These are phyloP conservation scores for Zarea fungicola DNA, from an alignment of 2,329 filamentous ascomycete genomes.

Conservation along the genomic window DNA sequence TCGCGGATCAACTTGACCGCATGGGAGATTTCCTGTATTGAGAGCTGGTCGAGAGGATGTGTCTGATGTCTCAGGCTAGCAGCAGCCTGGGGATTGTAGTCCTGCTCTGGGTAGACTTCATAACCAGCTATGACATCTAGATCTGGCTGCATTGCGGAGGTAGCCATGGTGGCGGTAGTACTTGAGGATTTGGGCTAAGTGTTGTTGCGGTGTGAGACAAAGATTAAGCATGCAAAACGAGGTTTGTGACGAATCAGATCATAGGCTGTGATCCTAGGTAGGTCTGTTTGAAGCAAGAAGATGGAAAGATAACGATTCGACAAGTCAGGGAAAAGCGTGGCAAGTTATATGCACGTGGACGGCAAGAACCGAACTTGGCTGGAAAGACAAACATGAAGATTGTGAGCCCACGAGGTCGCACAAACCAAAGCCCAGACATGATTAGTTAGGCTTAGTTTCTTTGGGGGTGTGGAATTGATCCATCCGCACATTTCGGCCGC, in stretches of 20 bases:
- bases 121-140: slow-evolving; percentile 40
- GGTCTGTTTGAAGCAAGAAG: neutral
- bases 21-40: slow-evolving; percentile 46
- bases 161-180: slow-evolving; percentile 17
- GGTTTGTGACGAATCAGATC: neutral
- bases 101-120: slow-evolving; percentile 35
- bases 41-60: slow-evolving; percentile 46
- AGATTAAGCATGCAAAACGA: neutral
- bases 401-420: neutral
- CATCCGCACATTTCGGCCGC: slow-evolving; percentile 12
- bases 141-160: slow-evolving; percentile 25
- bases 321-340: neutral
- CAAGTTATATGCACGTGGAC: slow-evolving; percentile 6
- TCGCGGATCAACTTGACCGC: slow-evolving; percentile 45
- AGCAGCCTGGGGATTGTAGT: slow-evolving; percentile 33
- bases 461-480: slow-evolving; percentile 11
- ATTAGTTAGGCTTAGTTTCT: slow-evolving; percentile 9
- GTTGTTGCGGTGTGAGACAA: neutral
- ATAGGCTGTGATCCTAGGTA: neutral
- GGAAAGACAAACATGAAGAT: neutral
- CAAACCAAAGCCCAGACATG: too few species aligned
- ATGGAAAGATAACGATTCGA: neutral
- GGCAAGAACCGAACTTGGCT: slow-evolving; percentile 6
- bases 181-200: neutral
- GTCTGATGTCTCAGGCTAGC: slow-evolving; percentile 28